These are phyloP conservation scores for Chimonanthus salicifolius DNA, from an alignment of 164 flowering plant genomes.

Conservation along the genomic window DNA sequence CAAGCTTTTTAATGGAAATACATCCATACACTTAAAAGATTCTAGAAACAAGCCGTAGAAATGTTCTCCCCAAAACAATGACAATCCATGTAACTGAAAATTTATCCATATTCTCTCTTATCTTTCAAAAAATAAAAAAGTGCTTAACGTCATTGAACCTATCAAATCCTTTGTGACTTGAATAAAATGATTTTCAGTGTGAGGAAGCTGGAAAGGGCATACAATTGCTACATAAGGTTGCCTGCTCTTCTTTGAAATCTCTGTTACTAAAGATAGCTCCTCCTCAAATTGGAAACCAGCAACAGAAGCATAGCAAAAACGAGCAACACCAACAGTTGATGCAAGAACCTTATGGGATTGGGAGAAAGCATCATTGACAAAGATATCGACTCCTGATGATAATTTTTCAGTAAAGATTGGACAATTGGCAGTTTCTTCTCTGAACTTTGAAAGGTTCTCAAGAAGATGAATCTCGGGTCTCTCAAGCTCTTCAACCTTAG, in stretches of 20 bases:
- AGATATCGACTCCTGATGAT: slow-evolving; percentile 67
- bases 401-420: slow-evolving; percentile 44
- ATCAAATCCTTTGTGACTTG: background rate
- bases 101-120: background rate
- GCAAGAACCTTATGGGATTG: slow-evolving; percentile 78
- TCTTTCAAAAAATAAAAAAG: background rate
- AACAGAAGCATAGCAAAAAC: slow-evolving; percentile 51
- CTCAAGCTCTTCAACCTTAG: slow-evolving; percentile 21
- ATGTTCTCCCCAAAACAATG: background rate
- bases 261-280: slow-evolving; percentile 40
- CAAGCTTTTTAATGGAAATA: background rate
- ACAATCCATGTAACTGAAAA: background rate
- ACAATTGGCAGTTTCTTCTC: slow-evolving; percentile 64
- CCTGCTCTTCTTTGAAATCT: slow-evolving; percentile 24
- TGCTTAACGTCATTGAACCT: background rate
- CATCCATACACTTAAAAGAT: background rate
- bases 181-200: slow-evolving; percentile 1
- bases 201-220: slow-evolving; percentile 14
- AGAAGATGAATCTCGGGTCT: slow-evolving; percentile 45
- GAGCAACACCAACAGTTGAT: slow-evolving; percentile 75
- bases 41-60: background rate
- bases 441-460: slow-evolving; percentile 54
- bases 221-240: slow-evolving; percentile 70
- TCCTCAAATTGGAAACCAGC: slow-evolving; percentile 87
- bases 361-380: slow-evolving; percentile 82